Conservation (phyloP, 345 rosid species). For the Citrus trifoliata region DNA sequence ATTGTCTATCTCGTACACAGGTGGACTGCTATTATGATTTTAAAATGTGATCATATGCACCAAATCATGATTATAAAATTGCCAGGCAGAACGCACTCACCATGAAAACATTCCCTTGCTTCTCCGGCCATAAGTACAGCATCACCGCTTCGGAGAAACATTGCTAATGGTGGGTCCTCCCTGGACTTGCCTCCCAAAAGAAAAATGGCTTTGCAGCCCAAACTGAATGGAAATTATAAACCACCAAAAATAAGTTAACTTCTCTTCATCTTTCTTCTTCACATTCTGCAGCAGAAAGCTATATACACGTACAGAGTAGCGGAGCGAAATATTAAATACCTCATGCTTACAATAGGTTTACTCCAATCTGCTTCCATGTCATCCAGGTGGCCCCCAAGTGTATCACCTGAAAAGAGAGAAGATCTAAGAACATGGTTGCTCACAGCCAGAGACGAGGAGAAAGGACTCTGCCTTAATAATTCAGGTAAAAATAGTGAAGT, state of each 20-base stretch:
- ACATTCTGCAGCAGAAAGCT: neutral
- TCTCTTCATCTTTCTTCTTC: neutral
- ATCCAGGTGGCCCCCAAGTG: constrained; percentile 95
- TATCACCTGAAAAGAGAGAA: constrained; percentile 55
- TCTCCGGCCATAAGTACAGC: constrained; percentile 91
- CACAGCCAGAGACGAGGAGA: neutral
- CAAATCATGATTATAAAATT: neutral
- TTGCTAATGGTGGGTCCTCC: constrained; percentile 72
- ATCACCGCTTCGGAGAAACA: constrained; percentile 97
- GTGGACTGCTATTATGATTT: neutral
- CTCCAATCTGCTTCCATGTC: constrained; percentile 99
- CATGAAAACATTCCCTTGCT: constrained; percentile 94
- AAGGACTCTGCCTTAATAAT: neutral
- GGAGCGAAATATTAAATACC: constrained; percentile 36
- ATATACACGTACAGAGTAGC: neutral
- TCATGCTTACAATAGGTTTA: constrained; percentile 93
- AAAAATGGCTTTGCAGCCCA: constrained; percentile 95
- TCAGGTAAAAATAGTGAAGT: neutral
- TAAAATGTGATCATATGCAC: neutral
- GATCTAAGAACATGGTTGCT: neutral
- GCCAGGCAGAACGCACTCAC: constrained; percentile 26
- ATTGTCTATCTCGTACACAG: neutral
- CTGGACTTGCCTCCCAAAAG: constrained; percentile 85
- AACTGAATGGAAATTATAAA: constrained; percentile 35
- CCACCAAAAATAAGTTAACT: neutral